Percentiles rank a stretch among this genome's conserved stretches.
These are phyloP conservation scores for Rhinocladiella similis DNA, from an alignment of 2,329 filamentous ascomycete species.

Conservation along the genomic window DNA sequence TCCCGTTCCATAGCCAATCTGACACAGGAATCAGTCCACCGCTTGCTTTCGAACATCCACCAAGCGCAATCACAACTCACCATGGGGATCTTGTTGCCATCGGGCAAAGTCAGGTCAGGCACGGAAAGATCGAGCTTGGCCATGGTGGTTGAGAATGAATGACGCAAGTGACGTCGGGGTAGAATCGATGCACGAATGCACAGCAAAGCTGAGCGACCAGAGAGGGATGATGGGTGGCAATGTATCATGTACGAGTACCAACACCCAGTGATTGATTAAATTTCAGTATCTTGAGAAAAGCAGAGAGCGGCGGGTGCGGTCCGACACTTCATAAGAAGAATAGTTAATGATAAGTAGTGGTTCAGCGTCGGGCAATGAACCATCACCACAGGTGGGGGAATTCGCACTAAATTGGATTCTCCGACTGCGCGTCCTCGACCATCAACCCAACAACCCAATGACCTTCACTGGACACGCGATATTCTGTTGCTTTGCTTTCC, in stretches of 20 bases:
- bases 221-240: no score
- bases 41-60: no score
- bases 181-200: no score
- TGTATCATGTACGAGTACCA: not conserved
- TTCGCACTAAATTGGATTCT: no score
- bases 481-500: no score
- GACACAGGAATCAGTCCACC: not conserved
- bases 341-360: no score
- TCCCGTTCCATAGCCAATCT: constrained; percentile 64
- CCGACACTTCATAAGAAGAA: not conserved
- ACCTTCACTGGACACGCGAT: no score
- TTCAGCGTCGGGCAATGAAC: no score
- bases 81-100: constrained; percentile 30
- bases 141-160: constrained; percentile 22
- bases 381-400: no score
- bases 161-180: not conserved
- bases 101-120: constrained; percentile 27
- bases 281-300: not conserved
- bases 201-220: no score
- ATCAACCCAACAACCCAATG: no score
- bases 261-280: not conserved
- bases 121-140: constrained; percentile 29
- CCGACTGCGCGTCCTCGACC: no score
- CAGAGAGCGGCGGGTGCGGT: not conserved
- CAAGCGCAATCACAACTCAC: constrained; percentile 15